Evolutionary conservation across 805 yeast genomes (phyloP).

Genomic region (Teunomyces stri): DNA sequence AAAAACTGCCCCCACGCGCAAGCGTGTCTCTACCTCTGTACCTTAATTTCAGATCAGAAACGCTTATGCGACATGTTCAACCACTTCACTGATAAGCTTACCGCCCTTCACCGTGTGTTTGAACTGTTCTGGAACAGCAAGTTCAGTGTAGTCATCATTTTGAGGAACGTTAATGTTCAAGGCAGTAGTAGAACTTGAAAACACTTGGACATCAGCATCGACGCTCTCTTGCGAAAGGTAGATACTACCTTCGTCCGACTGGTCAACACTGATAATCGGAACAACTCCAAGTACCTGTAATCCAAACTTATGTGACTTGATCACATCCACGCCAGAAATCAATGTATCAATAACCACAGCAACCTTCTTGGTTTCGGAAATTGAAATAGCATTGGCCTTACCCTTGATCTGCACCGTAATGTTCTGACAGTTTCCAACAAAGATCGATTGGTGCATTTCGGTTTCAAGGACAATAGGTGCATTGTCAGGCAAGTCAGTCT

Average conservation of each 20-base stretch:
- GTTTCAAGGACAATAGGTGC: conserved; percentile 71
- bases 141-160: conserved; percentile 71
- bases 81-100: conserved; percentile 64
- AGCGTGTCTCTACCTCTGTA: too few species aligned
- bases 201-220: conserved; percentile 61
- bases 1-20: not conserved
- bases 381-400: conserved; percentile 83
- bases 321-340: conserved; percentile 84
- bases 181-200: conserved; percentile 81
- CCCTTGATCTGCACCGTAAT: conserved; percentile 82
- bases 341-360: conserved; percentile 82
- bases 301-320: conserved; percentile 78
- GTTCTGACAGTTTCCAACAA: conserved; percentile 76
- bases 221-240: conserved; percentile 74
- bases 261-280: conserved; percentile 85
- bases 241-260: conserved; percentile 80
- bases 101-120: conserved; percentile 66
- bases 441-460: conserved; percentile 82
- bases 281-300: conserved; percentile 79
- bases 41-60: too few species aligned
- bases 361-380: conserved; percentile 67
- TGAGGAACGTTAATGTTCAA: conserved; percentile 82
- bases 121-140: conserved; percentile 90
- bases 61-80: conserved; percentile 72
- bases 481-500: conserved; percentile 38